A percentile compares a stretch with the other conserved stretches of the same genome.
These are phyloP conservation scores for Candida nanaspora DNA, from an alignment of 805 yeast genomes.

Conservation along the genomic window DNA sequence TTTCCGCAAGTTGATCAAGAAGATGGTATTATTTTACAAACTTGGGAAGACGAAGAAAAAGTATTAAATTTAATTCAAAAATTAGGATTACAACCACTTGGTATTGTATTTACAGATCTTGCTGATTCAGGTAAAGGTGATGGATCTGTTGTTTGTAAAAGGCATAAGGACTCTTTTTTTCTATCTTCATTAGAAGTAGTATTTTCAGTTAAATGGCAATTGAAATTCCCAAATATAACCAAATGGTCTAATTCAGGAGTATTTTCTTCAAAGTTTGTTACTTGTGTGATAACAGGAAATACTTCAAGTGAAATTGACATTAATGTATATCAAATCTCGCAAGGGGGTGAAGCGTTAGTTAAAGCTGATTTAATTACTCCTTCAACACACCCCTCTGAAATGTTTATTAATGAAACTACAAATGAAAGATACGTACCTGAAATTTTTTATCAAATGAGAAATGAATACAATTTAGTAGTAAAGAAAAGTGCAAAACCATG, in stretches of 20 bases:
- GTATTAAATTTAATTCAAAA: constrained; percentile 47
- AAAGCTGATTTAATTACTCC: constrained; percentile 81
- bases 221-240: constrained; percentile 51
- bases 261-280: constrained; percentile 85
- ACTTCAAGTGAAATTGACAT: constrained; percentile 83
- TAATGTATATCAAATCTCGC: constrained; percentile 81
- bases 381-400: constrained; percentile 84
- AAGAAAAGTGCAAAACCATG: constrained; percentile 85
- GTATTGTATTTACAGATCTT: constrained; percentile 84
- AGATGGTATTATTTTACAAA: constrained; percentile 67
- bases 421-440: constrained; percentile 87
- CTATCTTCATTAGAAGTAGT: constrained; percentile 79
- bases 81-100: constrained; percentile 67
- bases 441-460: constrained; percentile 72
- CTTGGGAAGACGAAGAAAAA: constrained; percentile 46
- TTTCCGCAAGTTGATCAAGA: constrained; percentile 82
- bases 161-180: constrained; percentile 89
- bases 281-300: constrained; percentile 93
- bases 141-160: constrained; percentile 85
- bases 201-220: constrained; percentile 78
- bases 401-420: constrained; percentile 71
- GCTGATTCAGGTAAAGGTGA: constrained; percentile 80
- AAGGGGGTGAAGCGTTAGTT: constrained; percentile 80
- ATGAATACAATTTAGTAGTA: constrained; percentile 86
- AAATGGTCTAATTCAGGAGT: constrained; percentile 55